phyloP scores from a whole-genome alignment of 805 yeast species.

The Teunomyces barrocoloradensis region DNA sequence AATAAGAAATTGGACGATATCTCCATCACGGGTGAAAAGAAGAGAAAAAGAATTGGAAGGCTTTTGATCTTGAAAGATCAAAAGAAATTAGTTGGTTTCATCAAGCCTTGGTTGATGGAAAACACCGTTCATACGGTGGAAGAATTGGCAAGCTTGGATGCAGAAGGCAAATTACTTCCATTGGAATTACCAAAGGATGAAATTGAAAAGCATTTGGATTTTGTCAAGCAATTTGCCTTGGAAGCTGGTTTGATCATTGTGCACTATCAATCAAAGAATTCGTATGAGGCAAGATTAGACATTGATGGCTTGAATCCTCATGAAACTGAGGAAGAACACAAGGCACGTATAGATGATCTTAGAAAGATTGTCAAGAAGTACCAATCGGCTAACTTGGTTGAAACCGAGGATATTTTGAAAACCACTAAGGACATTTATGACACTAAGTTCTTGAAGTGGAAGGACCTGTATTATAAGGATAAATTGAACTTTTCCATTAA shows the following conservation, averaged over 20 bases:
- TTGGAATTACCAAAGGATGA: constrained; percentile 46
- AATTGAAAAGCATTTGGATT: constrained; percentile 51
- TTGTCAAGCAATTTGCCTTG: constrained; percentile 60
- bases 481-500: constrained; percentile 69
- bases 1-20: constrained; percentile 79
- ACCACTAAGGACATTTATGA: constrained; percentile 61
- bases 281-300: constrained; percentile 61
- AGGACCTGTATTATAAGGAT: constrained; percentile 77
- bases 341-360: constrained; percentile 48
- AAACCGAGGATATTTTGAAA: constrained; percentile 52
- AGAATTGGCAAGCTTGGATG: constrained; percentile 36
- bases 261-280: constrained; percentile 56
- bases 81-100: constrained; percentile 62
- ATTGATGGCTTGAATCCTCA: constrained; percentile 69
- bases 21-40: constrained; percentile 68
- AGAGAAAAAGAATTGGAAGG: constrained; percentile 64
- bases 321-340: constrained; percentile 65
- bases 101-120: constrained; percentile 51
- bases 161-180: constrained; percentile 22
- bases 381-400: constrained; percentile 61
- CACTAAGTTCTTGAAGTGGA: constrained; percentile 76
- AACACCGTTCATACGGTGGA: constrained; percentile 24
- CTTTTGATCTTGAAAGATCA: constrained; percentile 67
- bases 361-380: constrained; percentile 60
- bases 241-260: constrained; percentile 66